Percentiles rank a stretch among this genome's conserved stretches.
Evolutionary conservation across 2,329 filamentous ascomycete species (phyloP).

Genomic region (Neonectria magnoliae): DNA sequence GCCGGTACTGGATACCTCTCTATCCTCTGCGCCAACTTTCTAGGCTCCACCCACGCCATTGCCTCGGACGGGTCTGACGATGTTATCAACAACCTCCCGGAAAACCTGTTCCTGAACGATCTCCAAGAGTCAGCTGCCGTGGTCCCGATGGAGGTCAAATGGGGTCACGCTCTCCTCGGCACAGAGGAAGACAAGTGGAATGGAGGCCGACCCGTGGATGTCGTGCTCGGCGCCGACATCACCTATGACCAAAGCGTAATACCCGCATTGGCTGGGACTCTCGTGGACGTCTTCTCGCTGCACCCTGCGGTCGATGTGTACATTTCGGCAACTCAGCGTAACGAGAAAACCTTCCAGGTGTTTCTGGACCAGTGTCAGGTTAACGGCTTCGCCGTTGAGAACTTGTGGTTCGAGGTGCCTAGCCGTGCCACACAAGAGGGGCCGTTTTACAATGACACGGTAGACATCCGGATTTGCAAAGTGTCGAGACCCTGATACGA

Average conservation of each 20-base stretch:
- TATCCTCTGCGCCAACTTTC: conserved; percentile 75
- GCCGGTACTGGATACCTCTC: conserved; percentile 81
- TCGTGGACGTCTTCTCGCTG: conserved; percentile 68
- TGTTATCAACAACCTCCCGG: conserved; percentile 73
- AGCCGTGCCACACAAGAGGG: conserved; percentile 59
- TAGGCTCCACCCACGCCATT: conserved; percentile 68
- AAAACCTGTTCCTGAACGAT: conserved; percentile 75
- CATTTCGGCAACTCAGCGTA: conserved; percentile 77
- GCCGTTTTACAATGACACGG: conserved; percentile 71
- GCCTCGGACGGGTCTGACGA: conserved; percentile 80
- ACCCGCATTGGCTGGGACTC: conserved; percentile 70
- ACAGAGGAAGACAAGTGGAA: conserved; percentile 66
- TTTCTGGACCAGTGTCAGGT: conserved; percentile 69
- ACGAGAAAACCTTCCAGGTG: conserved; percentile 71
- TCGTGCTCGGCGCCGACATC: conserved; percentile 80
- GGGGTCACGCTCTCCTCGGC: conserved; percentile 69
- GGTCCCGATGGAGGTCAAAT: conserved; percentile 66
- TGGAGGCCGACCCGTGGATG: conserved; percentile 60
- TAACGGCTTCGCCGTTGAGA: conserved; percentile 54
- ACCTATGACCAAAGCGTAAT: conserved; percentile 77
- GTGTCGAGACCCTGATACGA: conserved; percentile 39
- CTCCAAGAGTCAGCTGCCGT: conserved; percentile 62
- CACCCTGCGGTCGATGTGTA: conserved; percentile 68
- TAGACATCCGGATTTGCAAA: conserved; percentile 65
- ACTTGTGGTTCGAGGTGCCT: conserved; percentile 55